A percentile compares a stretch with the other conserved stretches of the same genome.
Evolutionary conservation across 2,329 filamentous ascomycete genomes (phyloP).

Genomic region (Talaromyces sp.): DNA sequence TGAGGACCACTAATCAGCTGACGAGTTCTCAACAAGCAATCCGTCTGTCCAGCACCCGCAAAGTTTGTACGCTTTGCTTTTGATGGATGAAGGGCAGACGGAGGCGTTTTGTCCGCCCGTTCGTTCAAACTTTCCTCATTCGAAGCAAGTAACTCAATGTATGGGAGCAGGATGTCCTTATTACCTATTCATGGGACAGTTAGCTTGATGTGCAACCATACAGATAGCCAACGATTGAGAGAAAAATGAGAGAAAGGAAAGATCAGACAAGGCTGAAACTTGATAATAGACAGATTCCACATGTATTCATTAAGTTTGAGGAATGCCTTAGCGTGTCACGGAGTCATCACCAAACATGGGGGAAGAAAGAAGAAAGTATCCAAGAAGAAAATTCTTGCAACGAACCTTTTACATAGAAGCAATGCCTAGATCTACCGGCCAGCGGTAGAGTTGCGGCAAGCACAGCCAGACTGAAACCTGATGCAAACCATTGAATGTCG

Average conservation of each 20-base stretch:
- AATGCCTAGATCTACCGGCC: background rate
- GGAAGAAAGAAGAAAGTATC: slow-evolving; percentile 7
- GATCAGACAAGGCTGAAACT: slow-evolving; percentile 69
- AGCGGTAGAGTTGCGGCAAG: background rate
- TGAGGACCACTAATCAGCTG: slow-evolving; percentile 46
- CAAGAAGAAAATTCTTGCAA: no score
- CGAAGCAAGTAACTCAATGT: slow-evolving; percentile 15
- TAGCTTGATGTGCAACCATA: slow-evolving; percentile 15
- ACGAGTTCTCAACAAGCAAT: slow-evolving; percentile 65
- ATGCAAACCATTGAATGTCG: background rate
- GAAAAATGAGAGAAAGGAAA: slow-evolving; percentile 12
- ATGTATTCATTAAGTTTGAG: slow-evolving; percentile 59
- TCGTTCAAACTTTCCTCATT: slow-evolving; percentile 63
- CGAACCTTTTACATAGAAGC: background rate
- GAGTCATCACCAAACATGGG: slow-evolving; percentile 52
- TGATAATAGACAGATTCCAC: slow-evolving; percentile 58
- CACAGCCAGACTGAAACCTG: no score
- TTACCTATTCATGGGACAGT: slow-evolving; percentile 11
- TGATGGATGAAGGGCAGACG: slow-evolving; percentile 46
- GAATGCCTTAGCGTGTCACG: slow-evolving; percentile 63
- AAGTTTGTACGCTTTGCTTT: slow-evolving; percentile 60
- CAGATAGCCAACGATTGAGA: slow-evolving; percentile 18
- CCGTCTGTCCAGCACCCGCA: slow-evolving; percentile 51
- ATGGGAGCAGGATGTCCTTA: slow-evolving; percentile 9
- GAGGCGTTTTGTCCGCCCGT: slow-evolving; percentile 63